Evolutionary conservation across 306 rosid genomes (phyloP).

Genomic region (Dryas drummondii): DNA sequence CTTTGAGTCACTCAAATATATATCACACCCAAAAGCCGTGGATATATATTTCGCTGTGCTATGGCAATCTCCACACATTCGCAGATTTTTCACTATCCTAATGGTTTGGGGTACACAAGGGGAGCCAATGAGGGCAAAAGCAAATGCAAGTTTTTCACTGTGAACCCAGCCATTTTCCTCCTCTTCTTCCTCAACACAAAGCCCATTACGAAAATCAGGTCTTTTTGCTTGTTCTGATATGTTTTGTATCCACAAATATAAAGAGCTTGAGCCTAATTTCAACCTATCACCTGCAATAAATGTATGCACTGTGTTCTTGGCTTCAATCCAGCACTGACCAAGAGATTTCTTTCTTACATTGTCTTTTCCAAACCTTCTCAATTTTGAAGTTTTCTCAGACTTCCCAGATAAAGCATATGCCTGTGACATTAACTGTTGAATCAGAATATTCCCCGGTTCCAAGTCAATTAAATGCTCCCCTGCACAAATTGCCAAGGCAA

Average conservation of each 20-base stretch:
- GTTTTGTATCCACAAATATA: conserved; percentile 56
- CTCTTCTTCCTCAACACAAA: conserved; percentile 77
- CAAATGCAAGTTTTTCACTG: conserved; percentile 77
- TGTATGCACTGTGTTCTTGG: conserved; percentile 48
- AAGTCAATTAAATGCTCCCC: conserved; percentile 57
- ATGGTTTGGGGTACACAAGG: conserved; percentile 40
- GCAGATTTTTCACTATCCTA: conserved; percentile 69
- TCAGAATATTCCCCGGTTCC: conserved; percentile 60
- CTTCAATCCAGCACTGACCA: conserved; percentile 84
- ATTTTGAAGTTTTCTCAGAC: conserved; percentile 42
- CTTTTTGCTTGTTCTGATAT: conserved; percentile 45
- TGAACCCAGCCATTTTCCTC: conserved; percentile 58
- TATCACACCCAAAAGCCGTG: conserved; percentile 64
- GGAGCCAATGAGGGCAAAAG: conserved; percentile 64
- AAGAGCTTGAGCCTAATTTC: conserved; percentile 38
- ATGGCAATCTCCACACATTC: conserved; percentile 83
- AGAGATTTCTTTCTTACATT: conserved; percentile 40
- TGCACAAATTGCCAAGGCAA: conserved; percentile 57
- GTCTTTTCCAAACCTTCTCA: conserved; percentile 55
- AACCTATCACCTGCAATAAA: conserved; percentile 61
- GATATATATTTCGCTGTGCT: conserved; percentile 73
- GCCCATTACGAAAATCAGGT: conserved; percentile 36
- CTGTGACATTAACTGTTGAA: conserved; percentile 53
- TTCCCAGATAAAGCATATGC: conserved; percentile 61
- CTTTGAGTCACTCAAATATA: conserved; percentile 61